Evolutionary conservation across 345 rosid species (phyloP), one percentile per base, ranked within the genome.

Genomic region (Erysimum cheiranthoides): DNA sequence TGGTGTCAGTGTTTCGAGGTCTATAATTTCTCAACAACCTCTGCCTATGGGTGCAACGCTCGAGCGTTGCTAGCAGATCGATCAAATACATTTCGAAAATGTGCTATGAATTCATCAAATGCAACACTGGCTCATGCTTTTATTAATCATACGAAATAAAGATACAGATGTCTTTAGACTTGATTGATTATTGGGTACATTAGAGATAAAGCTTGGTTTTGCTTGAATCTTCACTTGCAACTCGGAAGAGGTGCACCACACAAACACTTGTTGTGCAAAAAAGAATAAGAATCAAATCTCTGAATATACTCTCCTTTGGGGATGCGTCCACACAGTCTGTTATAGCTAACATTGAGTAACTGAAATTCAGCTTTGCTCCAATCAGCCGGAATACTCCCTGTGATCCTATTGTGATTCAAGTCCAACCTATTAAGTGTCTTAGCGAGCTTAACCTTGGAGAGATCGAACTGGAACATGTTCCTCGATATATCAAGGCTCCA

Each of bases 191-290:
- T 28, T 5, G 5, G 5, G 16, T 5, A 60, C 18, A 42, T 8
- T 57, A 56, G 18, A 42, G 28, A 28, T 16, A 25, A 32, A 13
- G 45, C n/a, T 38, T 72, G 34, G 61, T 57, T n/a, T 46, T 18
- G 25, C 58, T 71, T 46, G 47, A 46, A 45, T 30, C 51, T 5
- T 64, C 83, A 83, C 74, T 85, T 77, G 78, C 89, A 85, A 71
- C 59, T 75, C 0, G 27, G 46, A 52, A 90, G 93, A 4, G 93
- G 98, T 16, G 85, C 78, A 8, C 91, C 97, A 59, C 94, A 92
- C 82, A 92, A 69, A 84, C 97, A 92, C 65, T 76, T 60, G 50
- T 87, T 93, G 59, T 90, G 93, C 75, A 88, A 74, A 56, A 85
- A 90, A 0, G 83, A 5, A 5, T 82, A 61, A 62, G 66, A 49